Conservation (phyloP, 331 rosid species). For the Malus hybrid region DNA sequence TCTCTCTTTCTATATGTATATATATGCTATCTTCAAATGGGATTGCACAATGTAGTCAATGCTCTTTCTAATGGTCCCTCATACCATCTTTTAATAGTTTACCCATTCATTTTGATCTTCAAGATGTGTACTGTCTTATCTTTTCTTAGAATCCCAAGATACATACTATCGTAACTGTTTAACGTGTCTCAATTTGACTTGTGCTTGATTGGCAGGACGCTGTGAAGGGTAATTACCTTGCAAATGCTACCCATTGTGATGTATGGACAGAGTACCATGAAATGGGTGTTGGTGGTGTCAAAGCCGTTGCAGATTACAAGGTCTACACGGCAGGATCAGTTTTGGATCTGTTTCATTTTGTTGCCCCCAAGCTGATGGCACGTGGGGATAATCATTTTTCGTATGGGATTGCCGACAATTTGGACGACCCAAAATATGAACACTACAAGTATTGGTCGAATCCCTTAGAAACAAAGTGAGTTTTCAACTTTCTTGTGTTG, state of each 20-base stretch:
- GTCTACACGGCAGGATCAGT: slow-evolving; percentile 57
- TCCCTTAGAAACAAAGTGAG: slow-evolving; percentile 90
- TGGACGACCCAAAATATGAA: slow-evolving; percentile 63
- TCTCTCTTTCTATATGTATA: too few relatives aligned
- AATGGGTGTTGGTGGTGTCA: slow-evolving; percentile 77
- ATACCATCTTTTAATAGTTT: not conserved
- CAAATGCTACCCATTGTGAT: slow-evolving; percentile 62
- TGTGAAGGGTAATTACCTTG: slow-evolving; percentile 51
- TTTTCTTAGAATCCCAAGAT: not conserved
- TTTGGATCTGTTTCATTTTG: slow-evolving; percentile 67
- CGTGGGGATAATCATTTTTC: slow-evolving; percentile 85
- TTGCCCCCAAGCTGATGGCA: slow-evolving; percentile 85
- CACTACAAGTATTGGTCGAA: slow-evolving; percentile 92
- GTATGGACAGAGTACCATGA: slow-evolving; percentile 93
- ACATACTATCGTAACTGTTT: not conserved
- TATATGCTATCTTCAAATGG: too few relatives aligned
- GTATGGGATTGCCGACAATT: slow-evolving; percentile 67
- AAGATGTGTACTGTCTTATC: not conserved
- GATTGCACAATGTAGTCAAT: too few relatives aligned
- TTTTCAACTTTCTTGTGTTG: slow-evolving; percentile 2
- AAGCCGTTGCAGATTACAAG: slow-evolving; percentile 70
- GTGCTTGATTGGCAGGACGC: slow-evolving; percentile 41
- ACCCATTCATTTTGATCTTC: not conserved
- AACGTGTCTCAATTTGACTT: not conserved
- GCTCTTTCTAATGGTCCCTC: not conserved